Conservation (phyloP, 1,284 basidiomycete species). For the Puccinia polysora region DNA sequence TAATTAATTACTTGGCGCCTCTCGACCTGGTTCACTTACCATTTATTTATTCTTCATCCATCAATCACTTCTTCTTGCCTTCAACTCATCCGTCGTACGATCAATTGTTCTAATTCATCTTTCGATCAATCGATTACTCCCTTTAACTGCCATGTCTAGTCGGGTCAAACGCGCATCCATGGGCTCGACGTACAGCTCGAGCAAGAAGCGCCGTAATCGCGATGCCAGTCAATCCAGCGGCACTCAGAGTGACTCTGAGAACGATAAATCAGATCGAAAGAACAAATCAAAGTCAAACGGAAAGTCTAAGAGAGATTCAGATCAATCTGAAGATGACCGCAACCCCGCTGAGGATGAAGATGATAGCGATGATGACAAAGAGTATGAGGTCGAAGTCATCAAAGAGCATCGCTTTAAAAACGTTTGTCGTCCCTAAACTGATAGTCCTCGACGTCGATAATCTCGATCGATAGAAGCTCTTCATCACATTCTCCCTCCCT, state of each 20-base stretch:
- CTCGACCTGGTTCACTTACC: too few relatives aligned
- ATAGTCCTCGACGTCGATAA: too few relatives aligned
- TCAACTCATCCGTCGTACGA: too few relatives aligned
- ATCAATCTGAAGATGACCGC: neutral
- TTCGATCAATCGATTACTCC: too few relatives aligned
- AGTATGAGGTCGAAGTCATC: constrained; percentile 14
- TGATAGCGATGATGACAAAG: constrained; percentile 14
- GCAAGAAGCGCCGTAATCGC: constrained; percentile 6
- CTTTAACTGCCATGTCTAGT: neutral
- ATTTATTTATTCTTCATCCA: too few relatives aligned
- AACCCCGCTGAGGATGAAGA: neutral
- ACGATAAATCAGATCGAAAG: neutral
- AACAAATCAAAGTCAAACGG: neutral
- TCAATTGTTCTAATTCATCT: too few relatives aligned
- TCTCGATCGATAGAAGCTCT: neutral
- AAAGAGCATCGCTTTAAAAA: constrained; percentile 7
- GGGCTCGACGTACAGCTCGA: constrained; percentile 7
- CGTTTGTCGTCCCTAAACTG: neutral
- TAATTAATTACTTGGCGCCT: too few relatives aligned
- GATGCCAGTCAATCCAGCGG: neutral
- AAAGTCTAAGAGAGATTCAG: neutral
- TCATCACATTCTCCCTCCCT: neutral
- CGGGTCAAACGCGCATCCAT: neutral
- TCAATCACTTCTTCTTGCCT: too few relatives aligned
- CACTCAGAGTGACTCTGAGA: neutral